Percentiles rank a stretch among this genome's conserved stretches.
These are phyloP conservation scores for Rhinocladiella mackenziei DNA, from an alignment of 2,329 filamentous ascomycete genomes.

Conservation along the genomic window DNA sequence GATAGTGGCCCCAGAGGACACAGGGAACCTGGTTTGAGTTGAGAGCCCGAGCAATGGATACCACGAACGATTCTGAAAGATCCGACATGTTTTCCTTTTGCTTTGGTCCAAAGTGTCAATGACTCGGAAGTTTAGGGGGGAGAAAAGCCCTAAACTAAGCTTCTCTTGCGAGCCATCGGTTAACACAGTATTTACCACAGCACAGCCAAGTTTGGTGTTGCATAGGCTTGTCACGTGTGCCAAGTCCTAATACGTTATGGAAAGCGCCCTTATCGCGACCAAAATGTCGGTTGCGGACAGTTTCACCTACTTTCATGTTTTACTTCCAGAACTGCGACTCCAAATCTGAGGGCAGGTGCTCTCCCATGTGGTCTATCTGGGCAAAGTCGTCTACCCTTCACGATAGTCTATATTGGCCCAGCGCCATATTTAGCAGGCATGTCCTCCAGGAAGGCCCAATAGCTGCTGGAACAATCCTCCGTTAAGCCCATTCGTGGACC, in stretches of 20 bases:
- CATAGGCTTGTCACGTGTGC: too few relatives aligned
- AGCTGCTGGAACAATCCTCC: too few relatives aligned
- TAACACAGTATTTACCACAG: neutral
- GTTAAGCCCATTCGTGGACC: too few relatives aligned
- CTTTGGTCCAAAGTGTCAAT: slow-evolving; percentile 1
- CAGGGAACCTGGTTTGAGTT: slow-evolving; percentile 10
- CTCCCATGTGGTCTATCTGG: too few relatives aligned
- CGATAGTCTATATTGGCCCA: too few relatives aligned
- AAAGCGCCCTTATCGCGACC: neutral
- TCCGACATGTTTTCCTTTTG: slow-evolving; percentile 6
- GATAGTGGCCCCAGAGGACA: slow-evolving; percentile 17
- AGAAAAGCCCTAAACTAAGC: neutral
- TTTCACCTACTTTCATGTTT: neutral
- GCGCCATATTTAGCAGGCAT: too few relatives aligned
- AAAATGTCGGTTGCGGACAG: neutral
- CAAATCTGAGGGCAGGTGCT: too few relatives aligned
- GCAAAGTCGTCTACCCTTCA: too few relatives aligned
- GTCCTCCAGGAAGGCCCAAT: too few relatives aligned
- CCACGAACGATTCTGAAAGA: slow-evolving; percentile 13
- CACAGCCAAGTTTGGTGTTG: neutral
- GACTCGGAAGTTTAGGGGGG: neutral
- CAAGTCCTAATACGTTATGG: too few relatives aligned
- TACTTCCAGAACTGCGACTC: neutral
- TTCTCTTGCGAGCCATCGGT: neutral
- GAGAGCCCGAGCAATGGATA: slow-evolving; percentile 12